phyloP scores from a whole-genome alignment of 768 basidiomycete species.

The Amanita phalloides region DNA sequence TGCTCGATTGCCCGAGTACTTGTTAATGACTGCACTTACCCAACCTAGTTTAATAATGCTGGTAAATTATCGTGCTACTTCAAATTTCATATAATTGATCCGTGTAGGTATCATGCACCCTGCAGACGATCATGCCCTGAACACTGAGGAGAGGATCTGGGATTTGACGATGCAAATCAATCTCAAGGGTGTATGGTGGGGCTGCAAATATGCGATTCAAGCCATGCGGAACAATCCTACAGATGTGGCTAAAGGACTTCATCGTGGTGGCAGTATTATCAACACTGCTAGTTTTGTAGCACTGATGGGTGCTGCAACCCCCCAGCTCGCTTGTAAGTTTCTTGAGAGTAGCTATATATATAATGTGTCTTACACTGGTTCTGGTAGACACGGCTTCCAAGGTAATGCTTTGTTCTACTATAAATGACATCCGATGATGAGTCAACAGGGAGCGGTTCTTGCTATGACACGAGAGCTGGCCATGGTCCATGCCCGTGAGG shows the following conservation, averaged over 20 bases:
- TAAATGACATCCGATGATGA: background rate
- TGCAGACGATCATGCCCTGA: constrained; percentile 87
- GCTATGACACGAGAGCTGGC: constrained; percentile 98
- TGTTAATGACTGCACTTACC: background rate
- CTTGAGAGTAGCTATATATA: background rate
- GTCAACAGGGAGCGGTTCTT: constrained; percentile 78
- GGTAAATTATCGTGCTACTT: constrained; percentile 27
- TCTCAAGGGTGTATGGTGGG: constrained; percentile 99
- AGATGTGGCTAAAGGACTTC: constrained; percentile 72
- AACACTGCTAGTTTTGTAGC: constrained; percentile 98
- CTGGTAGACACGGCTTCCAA: constrained; percentile 86
- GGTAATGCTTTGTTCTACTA: constrained; percentile 23
- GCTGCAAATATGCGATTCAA: constrained; percentile 93
- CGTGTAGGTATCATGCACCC: constrained; percentile 92
- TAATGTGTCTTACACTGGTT: constrained; percentile 5
- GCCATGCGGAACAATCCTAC: constrained; percentile 93
- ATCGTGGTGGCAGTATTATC: constrained; percentile 84
- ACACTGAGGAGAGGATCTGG: constrained; percentile 97
- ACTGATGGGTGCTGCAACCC: constrained; percentile 90
- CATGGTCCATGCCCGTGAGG: constrained; percentile 96
- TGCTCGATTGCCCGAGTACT: background rate
- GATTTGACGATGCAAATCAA: constrained; percentile 90
- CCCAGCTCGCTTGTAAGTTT: constrained; percentile 91
- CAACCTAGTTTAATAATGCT: constrained; percentile 81
- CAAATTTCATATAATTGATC: background rate